Percentiles rank a stretch among this genome's conserved stretches.
These are phyloP conservation scores for Phytophthora tubulina DNA, from an alignment of 352 stramenopile genomes.

Conservation along the genomic window DNA sequence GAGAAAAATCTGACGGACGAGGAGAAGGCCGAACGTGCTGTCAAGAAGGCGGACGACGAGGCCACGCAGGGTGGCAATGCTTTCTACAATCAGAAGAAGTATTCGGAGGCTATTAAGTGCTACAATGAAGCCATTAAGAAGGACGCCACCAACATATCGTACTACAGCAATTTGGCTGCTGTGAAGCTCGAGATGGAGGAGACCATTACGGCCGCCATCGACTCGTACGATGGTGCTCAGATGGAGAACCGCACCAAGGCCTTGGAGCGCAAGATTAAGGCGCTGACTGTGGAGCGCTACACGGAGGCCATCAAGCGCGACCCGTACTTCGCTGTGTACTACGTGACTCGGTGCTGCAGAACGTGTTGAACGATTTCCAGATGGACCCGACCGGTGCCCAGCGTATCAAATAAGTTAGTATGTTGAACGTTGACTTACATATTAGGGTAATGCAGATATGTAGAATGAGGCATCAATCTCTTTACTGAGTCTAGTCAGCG, in stretches of 20 bases:
- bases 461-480: too few species aligned
- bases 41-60: slow-evolving; percentile 84
- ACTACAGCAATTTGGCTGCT: slow-evolving; percentile 97
- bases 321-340: slow-evolving; percentile 97
- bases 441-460: too few species aligned
- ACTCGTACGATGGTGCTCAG: slow-evolving; percentile 88
- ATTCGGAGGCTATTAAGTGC: slow-evolving; percentile 92
- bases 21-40: slow-evolving; percentile 67
- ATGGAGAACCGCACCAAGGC: slow-evolving; percentile 93
- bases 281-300: slow-evolving; percentile 94
- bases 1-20: slow-evolving; percentile 91
- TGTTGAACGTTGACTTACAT: too few species aligned
- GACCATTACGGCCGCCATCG: slow-evolving; percentile 85
- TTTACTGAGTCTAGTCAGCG: too few species aligned
- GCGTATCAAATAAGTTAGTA: slow-evolving; percentile 38
- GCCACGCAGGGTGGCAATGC: slow-evolving; percentile 97
- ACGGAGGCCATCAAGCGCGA: slow-evolving; percentile 99
- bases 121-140: slow-evolving; percentile 97
- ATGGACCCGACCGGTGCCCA: slow-evolving; percentile 93
- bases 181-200: slow-evolving; percentile 97
- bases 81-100: slow-evolving; percentile 98
- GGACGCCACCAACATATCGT: slow-evolving; percentile 97
- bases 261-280: slow-evolving; percentile 96
- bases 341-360: slow-evolving; percentile 98
- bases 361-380: slow-evolving; percentile 98